These are phyloP conservation scores for Celoporthe dispersa DNA, from an alignment of 2,329 filamentous ascomycete species.

Conservation along the genomic window DNA sequence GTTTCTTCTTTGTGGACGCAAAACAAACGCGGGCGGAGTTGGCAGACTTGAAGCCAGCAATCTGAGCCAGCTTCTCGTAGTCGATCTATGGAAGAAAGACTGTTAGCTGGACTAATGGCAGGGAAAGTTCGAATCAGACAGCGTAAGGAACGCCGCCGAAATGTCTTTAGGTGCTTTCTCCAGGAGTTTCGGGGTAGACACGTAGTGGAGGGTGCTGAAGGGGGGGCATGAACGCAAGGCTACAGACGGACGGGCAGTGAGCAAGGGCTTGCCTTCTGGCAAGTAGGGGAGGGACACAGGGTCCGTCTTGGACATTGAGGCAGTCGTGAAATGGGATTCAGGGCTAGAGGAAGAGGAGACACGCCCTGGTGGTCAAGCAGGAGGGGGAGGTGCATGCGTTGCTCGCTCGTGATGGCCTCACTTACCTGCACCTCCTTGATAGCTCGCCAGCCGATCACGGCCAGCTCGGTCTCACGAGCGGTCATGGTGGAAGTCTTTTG, in stretches of 20 bases:
- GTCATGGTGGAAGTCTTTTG: neutral
- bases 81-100: constrained; percentile 5
- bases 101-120: neutral
- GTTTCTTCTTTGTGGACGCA: neutral
- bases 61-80: constrained; percentile 13
- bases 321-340: neutral
- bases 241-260: too few relatives aligned
- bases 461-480: constrained; percentile 12
- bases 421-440: constrained; percentile 14
- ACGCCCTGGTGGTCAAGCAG: neutral
- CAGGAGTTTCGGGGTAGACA: neutral
- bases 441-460: neutral
- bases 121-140: neutral
- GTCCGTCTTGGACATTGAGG: too few relatives aligned
- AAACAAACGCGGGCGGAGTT: neutral
- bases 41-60: constrained; percentile 15
- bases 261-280: neutral
- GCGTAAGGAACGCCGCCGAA: too few relatives aligned
- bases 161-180: neutral
- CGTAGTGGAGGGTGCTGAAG: neutral
- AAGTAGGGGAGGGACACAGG: neutral
- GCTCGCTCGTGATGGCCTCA: neutral
- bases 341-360: neutral
- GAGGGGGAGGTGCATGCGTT: neutral
- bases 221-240: neutral